A percentile compares a stretch with the other conserved stretches of the same genome.
phyloP scores from a whole-genome alignment of 1,284 basidiomycete species.

The Melanopsichium pennsylvanicum region DNA sequence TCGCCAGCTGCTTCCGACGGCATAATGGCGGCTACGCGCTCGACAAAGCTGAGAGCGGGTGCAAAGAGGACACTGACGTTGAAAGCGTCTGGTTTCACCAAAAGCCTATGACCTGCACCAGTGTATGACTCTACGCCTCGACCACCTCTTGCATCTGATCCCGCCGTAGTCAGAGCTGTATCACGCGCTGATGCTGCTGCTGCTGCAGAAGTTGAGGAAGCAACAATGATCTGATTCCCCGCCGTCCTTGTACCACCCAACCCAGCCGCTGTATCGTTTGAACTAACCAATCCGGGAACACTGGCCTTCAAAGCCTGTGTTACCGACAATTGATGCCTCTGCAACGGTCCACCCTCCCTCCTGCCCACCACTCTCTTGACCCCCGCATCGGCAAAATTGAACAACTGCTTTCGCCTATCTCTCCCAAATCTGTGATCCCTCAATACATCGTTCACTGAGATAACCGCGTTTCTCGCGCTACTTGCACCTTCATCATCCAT shows the following conservation, averaged over 20 bases:
- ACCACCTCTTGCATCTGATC: neutral
- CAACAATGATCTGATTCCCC: constrained; percentile 29
- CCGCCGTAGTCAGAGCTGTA: neutral
- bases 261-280: constrained; percentile 20
- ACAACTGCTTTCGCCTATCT: constrained; percentile 70
- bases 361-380: constrained; percentile 64
- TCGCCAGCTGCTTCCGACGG: constrained; percentile 56
- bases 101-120: constrained; percentile 78
- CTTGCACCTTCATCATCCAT: constrained; percentile 84
- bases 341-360: constrained; percentile 71
- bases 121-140: constrained; percentile 9
- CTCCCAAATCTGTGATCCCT: constrained; percentile 49
- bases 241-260: neutral
- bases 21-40: constrained; percentile 69
- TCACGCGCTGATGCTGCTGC: neutral
- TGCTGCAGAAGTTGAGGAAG: constrained; percentile 3
- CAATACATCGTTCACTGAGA: constrained; percentile 92
- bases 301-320: constrained; percentile 84
- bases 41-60: constrained; percentile 86
- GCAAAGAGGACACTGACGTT: constrained; percentile 93
- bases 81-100: constrained; percentile 91
- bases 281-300: constrained; percentile 84
- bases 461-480: constrained; percentile 81
- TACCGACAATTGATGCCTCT: constrained; percentile 83
- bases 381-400: constrained; percentile 79